Base-by-base conservation (phyloP, 805 yeast species). In the Lipomyces yamanashiensis region DNA sequence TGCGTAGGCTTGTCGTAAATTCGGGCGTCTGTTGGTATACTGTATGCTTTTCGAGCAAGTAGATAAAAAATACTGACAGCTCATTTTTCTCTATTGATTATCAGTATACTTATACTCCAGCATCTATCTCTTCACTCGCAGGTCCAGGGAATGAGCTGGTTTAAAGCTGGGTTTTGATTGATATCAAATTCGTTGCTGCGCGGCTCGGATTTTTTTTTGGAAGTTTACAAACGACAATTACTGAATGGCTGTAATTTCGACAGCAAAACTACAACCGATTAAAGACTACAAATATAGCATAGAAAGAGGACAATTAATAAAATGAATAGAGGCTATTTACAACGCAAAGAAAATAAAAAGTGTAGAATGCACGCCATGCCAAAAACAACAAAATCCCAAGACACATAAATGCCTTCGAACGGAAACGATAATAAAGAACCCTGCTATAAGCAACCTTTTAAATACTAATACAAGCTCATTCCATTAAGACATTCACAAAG, bases 151-250 rank as follows among this genome's bases (percentile, higher is more conserved):
- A 45, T 12, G n/a, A n/a, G n/a, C n/a, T n/a, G n/a, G n/a, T n/a
- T n/a, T n/a, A 13, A 45, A 40, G 17, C 10, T 51, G 44, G 47
- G 36, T 9, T 39, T 52, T 39, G 37, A 17, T 7, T 37, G 47
- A 39, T 13, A 15, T 10, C 40, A 34, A 37, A 21, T n/a, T 15
- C 15, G 19, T 5, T 37, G 23, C 23, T n/a, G 17, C 23, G 54
- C 40, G 54, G 43, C 54, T 34, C 43, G 23, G 41, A 19, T 34
- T n/a, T n/a, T 33, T 49, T 28, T 15, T 50, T 50, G 40, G n/a
- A 48, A 1, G 10, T 23, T 36, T 33, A 33, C 33, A 34, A 36
- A 37, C 40, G 21, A 8, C 53, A 23, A 7, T n/a, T 51, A 19
- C 28, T 23, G 5, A 51, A 13, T 37, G 44, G 48, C 19, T 9